Percentiles rank a stretch among this genome's conserved stretches.
These are phyloP conservation scores for Mediolabrus comicus DNA, from an alignment of 108 stramenopile species.

Conservation along the genomic window DNA sequence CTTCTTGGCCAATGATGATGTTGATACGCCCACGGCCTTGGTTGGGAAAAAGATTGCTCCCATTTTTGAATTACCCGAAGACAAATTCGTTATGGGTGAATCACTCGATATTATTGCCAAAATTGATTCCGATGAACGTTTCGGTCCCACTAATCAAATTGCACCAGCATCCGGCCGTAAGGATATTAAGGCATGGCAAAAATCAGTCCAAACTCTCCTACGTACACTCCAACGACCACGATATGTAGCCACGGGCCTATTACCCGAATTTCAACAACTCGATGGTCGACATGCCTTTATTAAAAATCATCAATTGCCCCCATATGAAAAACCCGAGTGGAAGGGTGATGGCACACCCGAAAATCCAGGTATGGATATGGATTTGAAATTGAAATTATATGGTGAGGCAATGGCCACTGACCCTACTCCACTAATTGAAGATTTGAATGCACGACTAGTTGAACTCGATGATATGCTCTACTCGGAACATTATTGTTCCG, in stretches of 20 bases:
- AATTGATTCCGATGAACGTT: conserved; percentile 86
- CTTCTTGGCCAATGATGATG: conserved; percentile 94
- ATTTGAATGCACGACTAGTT: conserved; percentile 81
- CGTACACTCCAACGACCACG: conserved; percentile 90
- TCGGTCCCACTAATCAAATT: conserved; percentile 77
- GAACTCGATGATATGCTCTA: conserved; percentile 85
- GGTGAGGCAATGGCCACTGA: conserved; percentile 83
- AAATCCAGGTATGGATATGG: conserved; percentile 66
- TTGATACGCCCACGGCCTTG: conserved; percentile 83
- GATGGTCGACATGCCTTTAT: conserved; percentile 91
- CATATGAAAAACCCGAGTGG: conserved; percentile 90
- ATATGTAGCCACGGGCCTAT: conserved; percentile 89
- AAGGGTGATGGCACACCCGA: conserved; percentile 62
- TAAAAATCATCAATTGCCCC: conserved; percentile 86
- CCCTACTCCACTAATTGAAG: conserved; percentile 75
- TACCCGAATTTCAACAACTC: conserved; percentile 91
- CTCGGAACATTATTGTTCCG: conserved; percentile 78
- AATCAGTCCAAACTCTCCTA: conserved; percentile 73
- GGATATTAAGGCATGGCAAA: conserved; percentile 93
- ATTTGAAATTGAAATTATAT: conserved; percentile 74
- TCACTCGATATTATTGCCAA: conserved; percentile 92
- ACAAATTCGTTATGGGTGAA: conserved; percentile 87
- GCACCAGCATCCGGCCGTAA: conserved; percentile 74
- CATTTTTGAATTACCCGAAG: conserved; percentile 82
- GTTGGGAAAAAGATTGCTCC: conserved; percentile 98